Base-by-base conservation (phyloP, 768 basidiomycete species). In the Auricularia auricula-judae region DNA sequence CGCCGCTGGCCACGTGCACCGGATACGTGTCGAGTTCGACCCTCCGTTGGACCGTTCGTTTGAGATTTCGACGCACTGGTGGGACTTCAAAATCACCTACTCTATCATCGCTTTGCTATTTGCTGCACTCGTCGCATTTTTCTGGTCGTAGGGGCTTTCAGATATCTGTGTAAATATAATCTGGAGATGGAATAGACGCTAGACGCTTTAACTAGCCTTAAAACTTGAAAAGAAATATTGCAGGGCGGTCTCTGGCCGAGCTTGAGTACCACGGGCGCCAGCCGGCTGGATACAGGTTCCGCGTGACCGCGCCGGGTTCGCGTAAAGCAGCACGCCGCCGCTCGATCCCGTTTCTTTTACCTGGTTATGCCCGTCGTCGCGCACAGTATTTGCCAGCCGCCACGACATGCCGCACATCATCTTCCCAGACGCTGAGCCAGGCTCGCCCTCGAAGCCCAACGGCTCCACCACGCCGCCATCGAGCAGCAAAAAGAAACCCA, bases 21-120 rank as follows among this genome's bases (percentile, higher is more conserved):
- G 74, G 34, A 74, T 91, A 18, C 71, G 67, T 1, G 84, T 93
- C 12, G 77, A 79, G 10, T 72, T 92, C 12, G 75, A 74, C 34
- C 86, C 89, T 1, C 80, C 84, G 39, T 14, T 42, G 39, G 39
- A 42, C 8, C 39, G 39, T 42, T 7, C 39, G 39, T 42, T 42
- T 14, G 53, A 54, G 53, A 18, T 54, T 8, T n/a, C 53, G 18
- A 54, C 53, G 29, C 53, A 54, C n/a, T 54, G 53, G 53, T 54
- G 53, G 53, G 53, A 54, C 29, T 54, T 54, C 53, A 54, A 54
- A 5, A 18, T 54, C 29, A n/a, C 53, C 11, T 54, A 54, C n/a
- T 54, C 53, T n/a, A 18, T 54, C 53, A 29, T n/a, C 7, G 53
- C 53, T 29, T 8, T 54, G 29, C 53, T 54, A 14, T 42, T 42